These are phyloP conservation scores for Arthroderma sp. DNA, from an alignment of 2,329 filamentous ascomycete genomes.

Conservation along the genomic window DNA sequence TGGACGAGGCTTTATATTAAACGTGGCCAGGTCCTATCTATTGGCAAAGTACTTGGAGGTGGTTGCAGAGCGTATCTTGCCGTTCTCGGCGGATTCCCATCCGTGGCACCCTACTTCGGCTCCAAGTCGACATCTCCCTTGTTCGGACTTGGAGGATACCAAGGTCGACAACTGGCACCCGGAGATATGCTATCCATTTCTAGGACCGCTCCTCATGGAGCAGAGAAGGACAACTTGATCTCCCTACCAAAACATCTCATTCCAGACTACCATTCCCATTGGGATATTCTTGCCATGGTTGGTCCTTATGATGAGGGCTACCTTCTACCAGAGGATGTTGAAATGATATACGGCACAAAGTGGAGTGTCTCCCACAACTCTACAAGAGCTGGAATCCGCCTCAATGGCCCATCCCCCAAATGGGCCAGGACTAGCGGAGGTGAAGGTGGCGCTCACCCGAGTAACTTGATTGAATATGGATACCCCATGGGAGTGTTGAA, in stretches of 20 bases:
- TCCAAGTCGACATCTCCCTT: conserved; percentile 48
- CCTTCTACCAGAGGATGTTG: conserved; percentile 38
- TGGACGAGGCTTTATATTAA: conserved; percentile 42
- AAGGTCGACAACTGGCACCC: conserved; percentile 42
- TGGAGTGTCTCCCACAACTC: conserved; percentile 46
- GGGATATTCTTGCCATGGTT: conserved; percentile 42
- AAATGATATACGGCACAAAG: conserved; percentile 44
- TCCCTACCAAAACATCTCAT: conserved; percentile 33
- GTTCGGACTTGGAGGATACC: conserved; percentile 46
- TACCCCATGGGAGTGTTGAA: conserved; percentile 47
- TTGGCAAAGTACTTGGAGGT: conserved; percentile 40
- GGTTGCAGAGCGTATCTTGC: conserved; percentile 48
- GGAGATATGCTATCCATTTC: conserved; percentile 40
- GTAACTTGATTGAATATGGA: conserved; percentile 46
- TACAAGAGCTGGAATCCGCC: conserved; percentile 46
- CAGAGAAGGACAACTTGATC: conserved; percentile 17
- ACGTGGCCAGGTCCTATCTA: conserved; percentile 39
- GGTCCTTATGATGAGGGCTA: conserved; percentile 46
- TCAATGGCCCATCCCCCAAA: conserved; percentile 45
- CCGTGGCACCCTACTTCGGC: conserved; percentile 36
- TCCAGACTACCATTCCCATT: conserved; percentile 37
- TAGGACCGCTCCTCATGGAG: conserved; percentile 21
- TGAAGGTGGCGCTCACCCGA: conserved; percentile 50
- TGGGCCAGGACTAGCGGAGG: conserved; percentile 49
- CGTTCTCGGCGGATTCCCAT: conserved; percentile 41